Evolutionary conservation across 495 filamentous ascomycete species (phyloP), one percentile per base, ranked within the genome.

Genomic region (Sordaria brevicollis): DNA sequence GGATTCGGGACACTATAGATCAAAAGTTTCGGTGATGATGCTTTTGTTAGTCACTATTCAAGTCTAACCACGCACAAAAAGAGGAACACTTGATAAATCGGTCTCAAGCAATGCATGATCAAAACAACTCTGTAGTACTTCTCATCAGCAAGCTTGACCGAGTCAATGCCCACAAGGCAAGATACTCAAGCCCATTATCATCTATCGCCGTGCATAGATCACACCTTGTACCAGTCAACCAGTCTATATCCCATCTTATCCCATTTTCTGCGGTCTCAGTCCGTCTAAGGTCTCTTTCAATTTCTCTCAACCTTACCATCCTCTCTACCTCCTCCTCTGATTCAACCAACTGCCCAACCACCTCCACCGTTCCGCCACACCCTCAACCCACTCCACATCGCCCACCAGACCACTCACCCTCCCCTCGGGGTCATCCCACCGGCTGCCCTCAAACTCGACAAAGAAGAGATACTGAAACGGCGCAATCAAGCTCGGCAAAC

Each of bases 391-490:
- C n/a, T 74, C 81, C 31, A 82, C 73, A 38, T 77, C 77, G 4
- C 75, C 75, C 49, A 92, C 71, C 65, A 83, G 85, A 62, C 77
- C 74, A 69, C 85, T 82, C 1, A 90, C 88, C 67, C 80, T 78
- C 34, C 85, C 84, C 33, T 81, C 77, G 33, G 82, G 82, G 65
- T 86, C 86, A 43, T 83, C 77, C 37, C 76, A 70, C 43, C 76
- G 75, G 71, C 81, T 82, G 5, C 89, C 89, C 76, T 91, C 86
- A 76, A 96, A 93, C 82, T 98, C 95, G 25, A 97, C 90, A 79
- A 99, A 90, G 80, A 98, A 97, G 33, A 97, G 86, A 81, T 99
- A 99, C 76, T 94, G 89, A 90, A 96, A 98, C 35, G 90, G 86
- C 68, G 81, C 79, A 54, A 86, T 81, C 71, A 91, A 83, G 74